phyloP scores from a whole-genome alignment of 306 rosid genomes.

The Cicer judaicum region DNA sequence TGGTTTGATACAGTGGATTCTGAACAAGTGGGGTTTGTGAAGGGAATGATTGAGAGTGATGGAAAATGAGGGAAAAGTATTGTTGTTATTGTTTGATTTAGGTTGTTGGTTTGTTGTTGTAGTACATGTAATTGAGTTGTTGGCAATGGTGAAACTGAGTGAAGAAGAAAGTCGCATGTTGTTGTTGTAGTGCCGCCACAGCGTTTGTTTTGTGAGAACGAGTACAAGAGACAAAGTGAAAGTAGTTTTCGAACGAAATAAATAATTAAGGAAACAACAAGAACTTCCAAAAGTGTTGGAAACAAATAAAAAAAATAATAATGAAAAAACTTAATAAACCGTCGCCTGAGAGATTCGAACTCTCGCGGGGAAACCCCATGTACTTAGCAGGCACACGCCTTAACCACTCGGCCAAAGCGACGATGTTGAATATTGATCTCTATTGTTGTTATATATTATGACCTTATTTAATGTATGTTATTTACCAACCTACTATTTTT shows the following conservation, averaged over 20 bases:
- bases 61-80: constrained; percentile 23
- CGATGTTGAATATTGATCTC: not conserved
- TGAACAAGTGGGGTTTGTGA: constrained; percentile 26
- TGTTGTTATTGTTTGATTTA: constrained; percentile 8
- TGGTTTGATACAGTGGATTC: constrained; percentile 48
- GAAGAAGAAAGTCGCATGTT: constrained; percentile 57
- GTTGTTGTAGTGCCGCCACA: constrained; percentile 32
- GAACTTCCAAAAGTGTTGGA: not conserved
- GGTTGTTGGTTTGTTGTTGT: constrained; percentile 17
- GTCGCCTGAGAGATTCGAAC: constrained; percentile 95
- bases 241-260: not conserved
- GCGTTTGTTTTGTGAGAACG: not conserved
- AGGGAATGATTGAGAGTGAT: constrained; percentile 8
- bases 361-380: constrained; percentile 97
- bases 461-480: too few species aligned
- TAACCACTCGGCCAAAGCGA: constrained; percentile 99
- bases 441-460: not conserved
- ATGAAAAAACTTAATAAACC: not conserved
- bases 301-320: not conserved
- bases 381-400: constrained; percentile 97
- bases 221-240: not conserved
- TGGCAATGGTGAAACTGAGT: constrained; percentile 41
- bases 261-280: not conserved
- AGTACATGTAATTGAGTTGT: constrained; percentile 34
- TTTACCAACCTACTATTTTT: too few species aligned